phyloP scores from a whole-genome alignment of 768 basidiomycete genomes.

The Zangia roseola region DNA sequence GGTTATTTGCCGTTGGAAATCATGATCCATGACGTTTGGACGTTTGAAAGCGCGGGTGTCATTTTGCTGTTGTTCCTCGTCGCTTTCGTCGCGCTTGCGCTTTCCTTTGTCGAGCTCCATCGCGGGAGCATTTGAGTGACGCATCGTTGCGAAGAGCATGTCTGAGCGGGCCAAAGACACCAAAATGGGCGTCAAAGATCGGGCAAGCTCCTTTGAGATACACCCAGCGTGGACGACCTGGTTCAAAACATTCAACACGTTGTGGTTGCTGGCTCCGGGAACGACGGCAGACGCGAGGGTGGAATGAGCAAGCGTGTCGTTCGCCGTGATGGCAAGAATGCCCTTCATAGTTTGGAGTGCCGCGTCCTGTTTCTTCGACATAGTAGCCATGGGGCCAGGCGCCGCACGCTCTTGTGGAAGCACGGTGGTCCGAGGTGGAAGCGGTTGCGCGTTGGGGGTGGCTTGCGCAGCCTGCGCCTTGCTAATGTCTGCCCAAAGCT shows the following conservation, averaged over 20 bases:
- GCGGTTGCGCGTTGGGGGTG: constrained; percentile 18
- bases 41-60: constrained; percentile 42
- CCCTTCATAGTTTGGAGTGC: constrained; percentile 63
- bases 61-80: constrained; percentile 28
- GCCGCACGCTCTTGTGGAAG: constrained; percentile 7
- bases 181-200: constrained; percentile 58
- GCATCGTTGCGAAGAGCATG: constrained; percentile 60
- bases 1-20: constrained; percentile 54
- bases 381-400: constrained; percentile 8
- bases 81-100: constrained; percentile 63
- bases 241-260: constrained; percentile 55
- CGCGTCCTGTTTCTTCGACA: constrained; percentile 51
- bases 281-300: constrained; percentile 53
- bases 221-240: constrained; percentile 45
- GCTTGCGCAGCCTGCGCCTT: constrained; percentile 53
- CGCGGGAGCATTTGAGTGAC: constrained; percentile 60
- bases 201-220: constrained; percentile 53
- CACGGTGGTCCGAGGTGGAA: not conserved
- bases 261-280: constrained; percentile 42
- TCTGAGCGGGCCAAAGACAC: constrained; percentile 67
- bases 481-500: constrained; percentile 75
- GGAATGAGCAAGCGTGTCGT: constrained; percentile 54
- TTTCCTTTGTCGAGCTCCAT: constrained; percentile 71
- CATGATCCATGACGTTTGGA: constrained; percentile 42
- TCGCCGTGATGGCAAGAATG: constrained; percentile 56